phyloP scores from a whole-genome alignment of 23 red algal species.

The Gracilariopsis chorda region DNA sequence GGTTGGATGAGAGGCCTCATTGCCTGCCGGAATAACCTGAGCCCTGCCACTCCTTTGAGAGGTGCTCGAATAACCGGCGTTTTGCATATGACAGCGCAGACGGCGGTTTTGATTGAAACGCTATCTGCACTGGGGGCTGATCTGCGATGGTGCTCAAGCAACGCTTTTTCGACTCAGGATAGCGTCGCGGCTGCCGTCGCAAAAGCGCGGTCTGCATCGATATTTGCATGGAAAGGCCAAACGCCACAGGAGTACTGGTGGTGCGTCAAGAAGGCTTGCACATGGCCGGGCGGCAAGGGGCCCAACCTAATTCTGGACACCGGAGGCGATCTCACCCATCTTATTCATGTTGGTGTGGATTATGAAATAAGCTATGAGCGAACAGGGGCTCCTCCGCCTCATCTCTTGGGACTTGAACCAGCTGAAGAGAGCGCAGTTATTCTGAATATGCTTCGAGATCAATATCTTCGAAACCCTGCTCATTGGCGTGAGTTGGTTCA shows the following conservation, averaged over 20 bases:
- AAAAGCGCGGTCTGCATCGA: background rate
- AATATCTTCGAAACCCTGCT: background rate
- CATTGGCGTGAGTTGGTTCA: background rate
- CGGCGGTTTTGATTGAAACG: background rate
- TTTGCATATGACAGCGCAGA: background rate
- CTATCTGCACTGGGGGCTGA: background rate
- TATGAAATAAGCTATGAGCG: background rate
- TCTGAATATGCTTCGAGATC: background rate
- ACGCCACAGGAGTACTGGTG: background rate
- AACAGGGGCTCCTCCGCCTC: background rate
- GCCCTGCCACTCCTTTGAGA: too few relatives aligned
- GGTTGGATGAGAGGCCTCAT: too few relatives aligned
- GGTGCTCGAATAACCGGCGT: background rate
- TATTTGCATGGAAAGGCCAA: slow-evolving; percentile 9
- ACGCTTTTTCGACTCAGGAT: background rate
- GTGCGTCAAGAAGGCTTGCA: background rate
- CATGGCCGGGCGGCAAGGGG: background rate
- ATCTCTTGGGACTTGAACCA: background rate
- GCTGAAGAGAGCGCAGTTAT: background rate
- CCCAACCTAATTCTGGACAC: slow-evolving; percentile 2
- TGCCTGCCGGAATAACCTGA: too few relatives aligned
- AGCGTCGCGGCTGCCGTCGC: background rate
- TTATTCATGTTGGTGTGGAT: background rate
- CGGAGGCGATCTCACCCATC: background rate
- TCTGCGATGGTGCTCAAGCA: background rate